phyloP scores from a whole-genome alignment of 768 basidiomycete genomes.

The Podaxis pistillaris region DNA sequence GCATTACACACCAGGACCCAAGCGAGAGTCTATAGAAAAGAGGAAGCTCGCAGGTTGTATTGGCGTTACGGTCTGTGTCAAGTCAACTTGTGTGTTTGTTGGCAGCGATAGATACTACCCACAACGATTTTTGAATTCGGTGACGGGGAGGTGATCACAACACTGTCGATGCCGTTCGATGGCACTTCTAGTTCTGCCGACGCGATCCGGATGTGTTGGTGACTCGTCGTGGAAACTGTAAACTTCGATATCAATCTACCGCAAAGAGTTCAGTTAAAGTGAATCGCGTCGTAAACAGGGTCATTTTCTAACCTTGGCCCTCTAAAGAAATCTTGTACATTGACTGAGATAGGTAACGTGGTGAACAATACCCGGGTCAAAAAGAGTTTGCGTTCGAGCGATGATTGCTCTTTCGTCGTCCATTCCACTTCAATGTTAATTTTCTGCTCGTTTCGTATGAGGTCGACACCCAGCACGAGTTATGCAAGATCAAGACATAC shows the following conservation, averaged over 20 bases:
- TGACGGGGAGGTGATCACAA: slow-evolving; percentile 51
- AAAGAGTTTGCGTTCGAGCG: slow-evolving; percentile 50
- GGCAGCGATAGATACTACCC: slow-evolving; percentile 20
- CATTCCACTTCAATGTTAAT: slow-evolving; percentile 70
- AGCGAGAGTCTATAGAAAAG: slow-evolving; percentile 69
- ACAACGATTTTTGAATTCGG: slow-evolving; percentile 50
- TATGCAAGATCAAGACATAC: slow-evolving; percentile 35
- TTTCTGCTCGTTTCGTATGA: slow-evolving; percentile 46
- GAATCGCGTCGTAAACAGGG: neutral
- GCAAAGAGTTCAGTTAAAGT: slow-evolving; percentile 1
- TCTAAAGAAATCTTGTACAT: slow-evolving; percentile 96
- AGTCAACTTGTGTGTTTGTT: neutral
- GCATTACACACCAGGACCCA: slow-evolving; percentile 53
- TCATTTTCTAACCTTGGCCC: slow-evolving; percentile 58
- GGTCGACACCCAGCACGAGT: neutral
- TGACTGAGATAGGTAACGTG: slow-evolving; percentile 83
- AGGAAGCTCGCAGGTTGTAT: slow-evolving; percentile 74
- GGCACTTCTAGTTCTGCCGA: slow-evolving; percentile 54
- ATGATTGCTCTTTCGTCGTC: slow-evolving; percentile 51
- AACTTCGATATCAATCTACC: slow-evolving; percentile 86
- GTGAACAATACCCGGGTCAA: slow-evolving; percentile 58
- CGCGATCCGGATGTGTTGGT: slow-evolving; percentile 75
- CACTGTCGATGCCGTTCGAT: slow-evolving; percentile 39
- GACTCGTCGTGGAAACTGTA: slow-evolving; percentile 78
- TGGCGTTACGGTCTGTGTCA: slow-evolving; percentile 69